phyloP scores from a whole-genome alignment of 2,329 filamentous ascomycete genomes.

The Talaromyces marneffei region DNA sequence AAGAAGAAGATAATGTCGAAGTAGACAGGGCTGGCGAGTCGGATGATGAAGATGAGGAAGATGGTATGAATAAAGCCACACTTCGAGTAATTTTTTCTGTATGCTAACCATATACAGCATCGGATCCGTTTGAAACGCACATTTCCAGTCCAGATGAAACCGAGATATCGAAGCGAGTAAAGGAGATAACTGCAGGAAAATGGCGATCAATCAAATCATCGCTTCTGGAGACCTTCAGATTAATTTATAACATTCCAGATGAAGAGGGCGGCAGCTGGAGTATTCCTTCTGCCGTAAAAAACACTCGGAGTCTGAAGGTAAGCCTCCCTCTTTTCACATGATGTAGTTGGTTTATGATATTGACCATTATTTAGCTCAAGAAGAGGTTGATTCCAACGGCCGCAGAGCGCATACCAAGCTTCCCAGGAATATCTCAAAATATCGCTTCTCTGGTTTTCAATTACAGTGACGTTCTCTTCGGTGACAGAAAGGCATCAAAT shows the following conservation, averaged over 20 bases:
- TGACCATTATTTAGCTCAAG: slow-evolving; percentile 57
- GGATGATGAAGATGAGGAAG: slow-evolving; percentile 31
- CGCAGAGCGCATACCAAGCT: slow-evolving; percentile 48
- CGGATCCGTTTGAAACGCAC: slow-evolving; percentile 75
- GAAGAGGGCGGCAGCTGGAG: slow-evolving; percentile 21
- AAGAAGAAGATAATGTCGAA: slow-evolving; percentile 34
- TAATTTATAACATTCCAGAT: slow-evolving; percentile 28
- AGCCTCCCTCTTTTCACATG: background rate
- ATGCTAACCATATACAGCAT: slow-evolving; percentile 31
- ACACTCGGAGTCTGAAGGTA: slow-evolving; percentile 33
- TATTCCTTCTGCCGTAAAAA: slow-evolving; percentile 27
- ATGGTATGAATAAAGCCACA: slow-evolving; percentile 17
- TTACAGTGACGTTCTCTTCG: slow-evolving; percentile 76
- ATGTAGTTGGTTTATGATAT: background rate
- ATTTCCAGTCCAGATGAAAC: slow-evolving; percentile 65
- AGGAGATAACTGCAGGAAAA: slow-evolving; percentile 42
- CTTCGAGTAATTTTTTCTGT: background rate
- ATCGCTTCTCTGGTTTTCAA: slow-evolving; percentile 69
- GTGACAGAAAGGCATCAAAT: slow-evolving; percentile 64
- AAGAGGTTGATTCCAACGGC: slow-evolving; percentile 58
- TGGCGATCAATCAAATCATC: slow-evolving; percentile 44
- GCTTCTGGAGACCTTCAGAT: slow-evolving; percentile 26
- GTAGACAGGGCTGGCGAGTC: slow-evolving; percentile 35
- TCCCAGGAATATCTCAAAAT: slow-evolving; percentile 58
- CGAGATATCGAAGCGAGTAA: slow-evolving; percentile 48